These are phyloP conservation scores for Gynochthodes officinalis DNA, from an alignment of 257 asterid genomes.

Conservation along the genomic window DNA sequence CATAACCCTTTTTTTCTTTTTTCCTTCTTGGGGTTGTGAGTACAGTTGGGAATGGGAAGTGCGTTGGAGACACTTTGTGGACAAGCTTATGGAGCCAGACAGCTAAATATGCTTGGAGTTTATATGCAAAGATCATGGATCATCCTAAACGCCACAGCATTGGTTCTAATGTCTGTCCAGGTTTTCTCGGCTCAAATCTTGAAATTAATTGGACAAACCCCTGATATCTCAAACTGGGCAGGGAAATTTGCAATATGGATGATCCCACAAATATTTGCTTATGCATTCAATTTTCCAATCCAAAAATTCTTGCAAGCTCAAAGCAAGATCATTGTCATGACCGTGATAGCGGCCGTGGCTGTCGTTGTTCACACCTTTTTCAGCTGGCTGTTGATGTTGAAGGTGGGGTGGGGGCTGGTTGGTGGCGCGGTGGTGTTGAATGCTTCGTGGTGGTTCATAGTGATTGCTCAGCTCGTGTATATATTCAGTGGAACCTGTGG, in stretches of 20 bases:
- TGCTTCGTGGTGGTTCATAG: slow-evolving; percentile 58
- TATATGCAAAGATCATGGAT: slow-evolving; percentile 58
- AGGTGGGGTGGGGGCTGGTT: slow-evolving; percentile 52
- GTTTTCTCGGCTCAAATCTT: slow-evolving; percentile 40
- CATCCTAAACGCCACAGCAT: slow-evolving; percentile 32
- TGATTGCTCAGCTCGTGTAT: slow-evolving; percentile 44
- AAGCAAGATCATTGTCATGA: slow-evolving; percentile 52
- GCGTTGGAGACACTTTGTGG: slow-evolving; percentile 65
- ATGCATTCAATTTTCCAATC: slow-evolving; percentile 50
- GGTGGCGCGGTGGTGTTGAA: slow-evolving; percentile 49
- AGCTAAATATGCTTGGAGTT: slow-evolving; percentile 48
- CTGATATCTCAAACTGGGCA: slow-evolving; percentile 36
- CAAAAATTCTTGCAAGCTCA: slow-evolving; percentile 64
- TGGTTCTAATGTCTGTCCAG: slow-evolving; percentile 33
- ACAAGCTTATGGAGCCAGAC: slow-evolving; percentile 62
- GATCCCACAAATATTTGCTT: slow-evolving; percentile 65
- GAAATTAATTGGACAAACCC: slow-evolving; percentile 40
- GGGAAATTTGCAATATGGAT: slow-evolving; percentile 51
- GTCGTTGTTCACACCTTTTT: slow-evolving; percentile 33
- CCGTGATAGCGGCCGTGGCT: slow-evolving; percentile 35
- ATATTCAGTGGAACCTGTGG: slow-evolving; percentile 50
- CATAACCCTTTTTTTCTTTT: too few relatives aligned
- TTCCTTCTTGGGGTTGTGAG: too few relatives aligned
- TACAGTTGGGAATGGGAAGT: slow-evolving; percentile 56
- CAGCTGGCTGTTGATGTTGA: slow-evolving; percentile 59